Evolutionary conservation across 139 green algal genomes (phyloP).

Genomic region (Diplosphaera chodatii): DNA sequence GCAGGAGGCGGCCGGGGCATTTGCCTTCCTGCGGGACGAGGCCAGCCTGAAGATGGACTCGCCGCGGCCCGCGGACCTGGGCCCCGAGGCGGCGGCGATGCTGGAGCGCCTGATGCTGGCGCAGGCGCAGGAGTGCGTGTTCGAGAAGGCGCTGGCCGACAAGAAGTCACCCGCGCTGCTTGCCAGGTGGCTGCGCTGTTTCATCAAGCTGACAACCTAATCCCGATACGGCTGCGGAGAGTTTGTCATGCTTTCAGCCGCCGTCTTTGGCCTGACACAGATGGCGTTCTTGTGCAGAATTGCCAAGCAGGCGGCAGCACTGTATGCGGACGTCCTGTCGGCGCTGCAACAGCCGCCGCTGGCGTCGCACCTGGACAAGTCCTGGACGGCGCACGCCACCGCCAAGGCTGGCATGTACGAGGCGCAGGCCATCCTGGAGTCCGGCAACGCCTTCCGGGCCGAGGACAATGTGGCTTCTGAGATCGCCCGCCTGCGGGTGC

Average conservation of each 20-base stretch:
- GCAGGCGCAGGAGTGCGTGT: conserved; percentile 88
- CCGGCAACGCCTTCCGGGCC: conserved; percentile 17
- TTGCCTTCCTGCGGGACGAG: conserved; percentile 62
- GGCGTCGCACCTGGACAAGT: conserved; percentile 73
- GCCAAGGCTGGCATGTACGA: conserved; percentile 58
- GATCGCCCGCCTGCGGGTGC: conserved; percentile 36
- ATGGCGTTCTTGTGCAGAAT: no score
- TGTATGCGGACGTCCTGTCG: conserved; percentile 64
- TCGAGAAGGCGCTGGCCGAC: conserved; percentile 77
- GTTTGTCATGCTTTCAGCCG: no score
- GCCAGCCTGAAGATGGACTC: conserved; percentile 58
- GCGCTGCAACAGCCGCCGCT: conserved; percentile 43
- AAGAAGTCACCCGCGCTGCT: conserved; percentile 61
- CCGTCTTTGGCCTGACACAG: no score
- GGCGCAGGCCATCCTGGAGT: conserved; percentile 54
- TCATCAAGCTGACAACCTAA: not conserved
- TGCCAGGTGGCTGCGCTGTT: conserved; percentile 20
- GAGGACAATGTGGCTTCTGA: conserved; percentile 34
- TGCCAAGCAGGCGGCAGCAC: conserved; percentile 60
- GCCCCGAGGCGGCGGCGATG: conserved; percentile 63
- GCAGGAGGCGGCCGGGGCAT: conserved; percentile 77
- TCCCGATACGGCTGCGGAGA: no score
- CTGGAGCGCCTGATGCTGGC: conserved; percentile 93
- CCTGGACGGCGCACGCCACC: conserved; percentile 44
- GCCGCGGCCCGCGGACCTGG: conserved; percentile 67